Evolutionary conservation across 192 early-diverging fungal species (phyloP), one percentile per base, ranked within the genome.

Genomic region (Phlyctochytrium arcticum): DNA sequence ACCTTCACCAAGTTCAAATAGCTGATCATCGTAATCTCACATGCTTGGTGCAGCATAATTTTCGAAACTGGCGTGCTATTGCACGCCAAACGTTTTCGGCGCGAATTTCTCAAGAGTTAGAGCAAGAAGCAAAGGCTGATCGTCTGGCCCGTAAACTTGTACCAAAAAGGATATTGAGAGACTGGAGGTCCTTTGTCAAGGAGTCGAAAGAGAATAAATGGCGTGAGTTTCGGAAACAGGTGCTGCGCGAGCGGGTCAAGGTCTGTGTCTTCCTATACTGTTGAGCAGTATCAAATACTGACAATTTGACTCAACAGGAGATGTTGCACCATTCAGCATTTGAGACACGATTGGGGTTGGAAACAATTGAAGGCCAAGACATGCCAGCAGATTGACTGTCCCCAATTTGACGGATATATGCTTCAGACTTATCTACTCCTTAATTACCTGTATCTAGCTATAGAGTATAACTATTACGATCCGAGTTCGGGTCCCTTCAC

Each of bases 141-240:
- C 39, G 21, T 12, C 39, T 44, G n/a, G 29, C 29, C 2, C n/a
- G 15, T 31, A 54, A 54, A 19, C 36, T 66, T 26, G 42, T 66
- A 4, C 64, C 64, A 23, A 55, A 48, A 33, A 51, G 64, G 15
- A 42, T n/a, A 29, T 21, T 66, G 15, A 5, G 64, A 42, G n/a
- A 17, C 10, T 66, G 64, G 64, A 46, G 54, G 21, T 51, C 23
- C 15, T 66, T 36, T 27, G 64, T 66, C 10, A 37, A 34, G 26
- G 54, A 19, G 5, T 26, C 55, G 30, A 66, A 66, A 34, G 64
- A 66, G 46, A 35, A 29, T 3, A 39, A 57, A 29, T 66, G 64
- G 64, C 23, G 64, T 17, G 54, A 66, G 44, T 57, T 37, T 66
- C 64, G 64, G 37, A 66, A 66, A 54, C 37, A 66, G 54, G 54